Percentiles rank a stretch among this genome's conserved stretches.
phyloP scores from a whole-genome alignment of 345 rosid genomes.

The Eucalyptus cladocalyx region DNA sequence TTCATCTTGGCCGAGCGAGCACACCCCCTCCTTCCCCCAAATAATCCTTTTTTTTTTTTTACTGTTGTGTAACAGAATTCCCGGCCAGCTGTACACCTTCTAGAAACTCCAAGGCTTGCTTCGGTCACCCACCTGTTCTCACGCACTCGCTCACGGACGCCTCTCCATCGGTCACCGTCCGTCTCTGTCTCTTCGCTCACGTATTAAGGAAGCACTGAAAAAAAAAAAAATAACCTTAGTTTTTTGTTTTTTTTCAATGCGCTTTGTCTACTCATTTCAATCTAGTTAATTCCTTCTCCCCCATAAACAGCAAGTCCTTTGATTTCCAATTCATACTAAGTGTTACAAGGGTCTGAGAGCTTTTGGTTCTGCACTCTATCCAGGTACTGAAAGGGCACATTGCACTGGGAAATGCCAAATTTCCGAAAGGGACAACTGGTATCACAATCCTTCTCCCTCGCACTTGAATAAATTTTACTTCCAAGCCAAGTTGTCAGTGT shows the following conservation, averaged over 20 bases:
- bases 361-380: not conserved
- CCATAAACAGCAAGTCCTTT: not conserved
- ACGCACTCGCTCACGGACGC: too few species aligned
- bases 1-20: too few species aligned
- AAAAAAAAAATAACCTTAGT: not conserved
- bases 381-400: slow-evolving; percentile 97
- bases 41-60: too few species aligned
- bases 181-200: too few species aligned
- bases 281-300: not conserved
- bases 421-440: slow-evolving; percentile 93
- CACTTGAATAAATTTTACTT: not conserved
- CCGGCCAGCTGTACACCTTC: too few species aligned
- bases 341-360: not conserved
- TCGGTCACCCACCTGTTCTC: too few species aligned
- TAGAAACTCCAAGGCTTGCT: too few species aligned
- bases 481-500: not conserved
- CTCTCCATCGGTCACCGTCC: too few species aligned
- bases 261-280: not conserved
- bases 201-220: not conserved
- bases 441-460: not conserved
- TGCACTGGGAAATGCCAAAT: slow-evolving; percentile 70
- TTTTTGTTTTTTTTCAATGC: not conserved
- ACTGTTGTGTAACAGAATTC: too few species aligned
- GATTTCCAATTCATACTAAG: not conserved
- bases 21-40: too few species aligned